phyloP scores from a whole-genome alignment of 106 monocot genomes.

The Triglochin maritima region DNA sequence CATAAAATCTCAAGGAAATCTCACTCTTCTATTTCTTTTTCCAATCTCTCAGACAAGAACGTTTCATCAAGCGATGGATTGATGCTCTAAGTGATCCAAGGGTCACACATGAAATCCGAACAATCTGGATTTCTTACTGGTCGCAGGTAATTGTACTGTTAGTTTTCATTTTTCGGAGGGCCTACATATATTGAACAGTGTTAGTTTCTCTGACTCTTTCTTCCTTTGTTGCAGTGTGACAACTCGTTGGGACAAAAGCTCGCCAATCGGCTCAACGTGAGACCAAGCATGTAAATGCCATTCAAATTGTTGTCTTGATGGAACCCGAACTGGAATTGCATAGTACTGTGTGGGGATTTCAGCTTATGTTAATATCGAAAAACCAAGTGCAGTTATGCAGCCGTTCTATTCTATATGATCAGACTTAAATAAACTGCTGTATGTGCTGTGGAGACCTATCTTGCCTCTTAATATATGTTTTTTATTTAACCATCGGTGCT shows the following conservation, averaged over 20 bases:
- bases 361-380: too few relatives aligned
- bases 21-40: neutral
- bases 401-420: too few relatives aligned
- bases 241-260: slow-evolving; percentile 76
- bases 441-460: too few relatives aligned
- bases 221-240: slow-evolving; percentile 33
- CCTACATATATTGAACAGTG: neutral
- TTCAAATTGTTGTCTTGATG: neutral
- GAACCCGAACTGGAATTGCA: neutral
- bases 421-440: too few relatives aligned
- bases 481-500: too few relatives aligned
- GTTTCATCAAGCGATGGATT: slow-evolving; percentile 52
- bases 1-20: neutral
- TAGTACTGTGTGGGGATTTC: too few relatives aligned
- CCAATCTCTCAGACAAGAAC: slow-evolving; percentile 44
- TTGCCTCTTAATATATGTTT: too few relatives aligned
- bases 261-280: slow-evolving; percentile 59
- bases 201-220: neutral
- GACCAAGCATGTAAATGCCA: slow-evolving; percentile 51
- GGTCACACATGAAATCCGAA: slow-evolving; percentile 62
- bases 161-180: neutral
- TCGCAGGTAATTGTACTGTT: slow-evolving; percentile 38
- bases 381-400: too few relatives aligned
- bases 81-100: slow-evolving; percentile 51
- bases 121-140: slow-evolving; percentile 77